These are phyloP conservation scores for Pythium myriotylum DNA, from an alignment of 352 stramenopile genomes.

Conservation along the genomic window DNA sequence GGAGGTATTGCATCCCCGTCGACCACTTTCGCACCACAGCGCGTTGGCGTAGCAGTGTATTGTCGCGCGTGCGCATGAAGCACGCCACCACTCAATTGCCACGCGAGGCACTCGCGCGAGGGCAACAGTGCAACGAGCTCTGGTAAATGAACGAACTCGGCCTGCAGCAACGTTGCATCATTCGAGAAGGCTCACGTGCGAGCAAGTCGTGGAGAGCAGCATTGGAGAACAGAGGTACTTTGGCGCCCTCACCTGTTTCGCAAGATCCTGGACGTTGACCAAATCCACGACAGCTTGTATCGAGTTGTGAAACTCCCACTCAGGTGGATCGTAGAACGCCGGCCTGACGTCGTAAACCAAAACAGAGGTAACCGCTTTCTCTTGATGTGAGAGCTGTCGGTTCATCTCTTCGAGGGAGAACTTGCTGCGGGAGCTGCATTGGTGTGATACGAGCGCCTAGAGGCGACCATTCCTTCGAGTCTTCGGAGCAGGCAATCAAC, in stretches of 20 bases:
- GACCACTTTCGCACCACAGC: conserved; percentile 44
- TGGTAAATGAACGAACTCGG: conserved; percentile 23
- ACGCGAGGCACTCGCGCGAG: conserved; percentile 60
- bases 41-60: conserved; percentile 38
- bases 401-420: conserved; percentile 51
- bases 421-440: conserved; percentile 47
- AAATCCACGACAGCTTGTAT: conserved; percentile 42
- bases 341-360: conserved; percentile 71
- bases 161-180: conserved; percentile 34
- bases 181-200: conserved; percentile 33
- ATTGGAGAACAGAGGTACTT: conserved; percentile 37
- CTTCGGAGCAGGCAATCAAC: conserved; percentile 48
- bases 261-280: not conserved
- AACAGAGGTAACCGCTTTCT: conserved; percentile 43
- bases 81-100: conserved; percentile 65
- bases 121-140: conserved; percentile 52
- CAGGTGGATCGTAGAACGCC: conserved; percentile 59
- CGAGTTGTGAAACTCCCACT: conserved; percentile 53
- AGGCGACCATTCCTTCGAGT: conserved; percentile 36
- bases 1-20: conserved; percentile 50
- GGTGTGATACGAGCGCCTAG: conserved; percentile 57
- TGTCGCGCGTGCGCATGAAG: conserved; percentile 43
- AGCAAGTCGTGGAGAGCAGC: conserved; percentile 43
- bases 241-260: no score
- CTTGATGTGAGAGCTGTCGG: conserved; percentile 33